A percentile compares a stretch with the other conserved stretches of the same genome.
Conservation (phyloP, 2,329 filamentous ascomycete genomes). For the Colletotrichum brevisporum region DNA sequence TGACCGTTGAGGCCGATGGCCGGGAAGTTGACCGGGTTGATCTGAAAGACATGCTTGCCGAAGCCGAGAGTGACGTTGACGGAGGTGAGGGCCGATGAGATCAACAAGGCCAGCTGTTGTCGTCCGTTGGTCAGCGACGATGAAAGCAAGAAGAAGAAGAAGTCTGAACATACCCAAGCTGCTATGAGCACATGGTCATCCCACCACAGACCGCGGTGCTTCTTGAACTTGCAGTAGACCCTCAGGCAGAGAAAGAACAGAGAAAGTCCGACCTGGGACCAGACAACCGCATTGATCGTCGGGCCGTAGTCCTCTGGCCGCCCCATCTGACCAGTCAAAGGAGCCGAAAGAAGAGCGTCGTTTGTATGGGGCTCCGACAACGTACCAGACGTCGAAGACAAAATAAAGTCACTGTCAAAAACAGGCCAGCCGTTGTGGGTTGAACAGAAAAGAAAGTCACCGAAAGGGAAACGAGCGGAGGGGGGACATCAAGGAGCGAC, state of each 20-base stretch:
- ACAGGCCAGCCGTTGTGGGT: constrained; percentile 31
- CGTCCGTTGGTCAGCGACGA: not conserved
- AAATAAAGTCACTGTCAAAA: constrained; percentile 1
- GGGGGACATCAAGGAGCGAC: not conserved
- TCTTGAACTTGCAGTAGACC: constrained; percentile 45
- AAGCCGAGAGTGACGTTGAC: constrained; percentile 38
- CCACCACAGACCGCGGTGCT: constrained; percentile 46
- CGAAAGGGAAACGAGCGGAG: constrained; percentile 1
- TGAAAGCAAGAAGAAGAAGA: not conserved
- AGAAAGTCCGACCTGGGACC: constrained; percentile 42
- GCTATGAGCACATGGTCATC: constrained; percentile 46
- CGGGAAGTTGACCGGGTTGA: constrained; percentile 33
- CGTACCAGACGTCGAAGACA: constrained; percentile 7
- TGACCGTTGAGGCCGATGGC: constrained; percentile 44
- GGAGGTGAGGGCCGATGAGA: constrained; percentile 9
- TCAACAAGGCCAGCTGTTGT: constrained; percentile 22
- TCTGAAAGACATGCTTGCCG: constrained; percentile 40
- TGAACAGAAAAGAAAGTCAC: not conserved
- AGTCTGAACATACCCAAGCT: constrained; percentile 43
- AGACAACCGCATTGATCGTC: constrained; percentile 39
- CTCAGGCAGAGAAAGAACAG: constrained; percentile 43
- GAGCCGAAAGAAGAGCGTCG: not conserved
- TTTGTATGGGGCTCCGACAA: not conserved
- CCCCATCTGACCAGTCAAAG: constrained; percentile 33
- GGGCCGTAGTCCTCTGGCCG: constrained; percentile 35